Conservation (phyloP, 176 grass and related monocot species). For the Carex pumila region DNA sequence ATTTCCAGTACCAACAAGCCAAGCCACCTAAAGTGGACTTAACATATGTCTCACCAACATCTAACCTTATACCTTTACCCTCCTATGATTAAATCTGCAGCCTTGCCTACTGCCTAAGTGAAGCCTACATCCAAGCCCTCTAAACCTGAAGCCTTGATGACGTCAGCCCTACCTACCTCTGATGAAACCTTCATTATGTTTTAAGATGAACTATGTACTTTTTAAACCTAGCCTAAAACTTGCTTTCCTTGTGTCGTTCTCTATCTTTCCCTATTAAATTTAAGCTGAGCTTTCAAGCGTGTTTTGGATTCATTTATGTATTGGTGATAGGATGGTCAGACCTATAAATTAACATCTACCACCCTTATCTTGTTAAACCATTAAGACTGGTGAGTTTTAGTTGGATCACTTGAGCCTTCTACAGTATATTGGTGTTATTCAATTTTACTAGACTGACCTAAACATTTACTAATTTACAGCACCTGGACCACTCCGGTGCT, state of each 20-base stretch:
- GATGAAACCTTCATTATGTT: constrained; percentile 14
- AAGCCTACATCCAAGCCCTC: constrained; percentile 31
- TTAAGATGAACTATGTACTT: constrained; percentile 17
- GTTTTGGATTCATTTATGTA: constrained; percentile 7
- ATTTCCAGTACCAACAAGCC: constrained; percentile 10
- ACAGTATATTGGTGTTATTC: not conserved
- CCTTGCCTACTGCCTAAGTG: not conserved
- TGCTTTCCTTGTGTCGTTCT: not conserved
- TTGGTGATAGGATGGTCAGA: constrained; percentile 8
- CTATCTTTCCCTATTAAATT: not conserved
- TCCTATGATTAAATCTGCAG: constrained; percentile 18
- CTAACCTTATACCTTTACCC: constrained; percentile 24
- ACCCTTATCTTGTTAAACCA: constrained; percentile 5
- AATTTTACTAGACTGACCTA: not conserved
- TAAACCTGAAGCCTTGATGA: constrained; percentile 24
- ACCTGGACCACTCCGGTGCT: not conserved
- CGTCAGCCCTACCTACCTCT: constrained; percentile 12
- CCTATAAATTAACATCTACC: constrained; percentile 2
- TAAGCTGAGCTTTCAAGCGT: not conserved
- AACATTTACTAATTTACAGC: not conserved
- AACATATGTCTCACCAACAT: constrained; percentile 8
- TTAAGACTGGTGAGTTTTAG: not conserved
- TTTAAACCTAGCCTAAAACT: constrained; percentile 13
- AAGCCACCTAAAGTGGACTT: constrained; percentile 12
- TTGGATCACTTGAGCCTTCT: not conserved